Conservation (phyloP, 1,139 yeast species). For the Kluyveromyces sp. region DNA sequence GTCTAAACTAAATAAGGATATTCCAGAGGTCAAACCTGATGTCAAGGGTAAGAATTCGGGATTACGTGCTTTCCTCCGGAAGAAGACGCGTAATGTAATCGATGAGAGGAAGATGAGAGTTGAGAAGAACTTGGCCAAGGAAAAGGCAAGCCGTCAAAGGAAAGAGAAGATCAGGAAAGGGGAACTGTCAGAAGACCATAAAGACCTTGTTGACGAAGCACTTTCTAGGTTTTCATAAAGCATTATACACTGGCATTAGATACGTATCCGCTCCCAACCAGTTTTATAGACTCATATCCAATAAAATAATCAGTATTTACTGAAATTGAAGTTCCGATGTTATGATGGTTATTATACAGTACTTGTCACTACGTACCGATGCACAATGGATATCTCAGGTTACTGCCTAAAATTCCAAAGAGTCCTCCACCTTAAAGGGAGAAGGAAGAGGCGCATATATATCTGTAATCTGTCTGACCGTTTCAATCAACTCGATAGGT, state of each 20-base stretch:
- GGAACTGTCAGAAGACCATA: slow-evolving; percentile 36
- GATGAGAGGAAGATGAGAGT: slow-evolving; percentile 81
- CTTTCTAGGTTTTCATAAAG: slow-evolving; percentile 27
- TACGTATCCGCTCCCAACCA: background rate
- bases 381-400: background rate
- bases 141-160: slow-evolving; percentile 64
- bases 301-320: background rate
- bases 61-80: slow-evolving; percentile 71
- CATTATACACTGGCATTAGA: background rate
- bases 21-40: slow-evolving; percentile 48
- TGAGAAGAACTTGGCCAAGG: slow-evolving; percentile 69
- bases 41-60: slow-evolving; percentile 79
- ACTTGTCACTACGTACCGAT: background rate
- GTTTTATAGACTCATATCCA: background rate
- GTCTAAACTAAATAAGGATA: slow-evolving; percentile 35
- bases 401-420: slow-evolving; percentile 22
- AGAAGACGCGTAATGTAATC: slow-evolving; percentile 77
- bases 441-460: slow-evolving; percentile 89
- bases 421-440: slow-evolving; percentile 48
- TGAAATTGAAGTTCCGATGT: background rate
- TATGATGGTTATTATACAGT: background rate
- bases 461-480: slow-evolving; percentile 74
- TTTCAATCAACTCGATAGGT: slow-evolving; percentile 63
- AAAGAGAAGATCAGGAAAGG: slow-evolving; percentile 45
- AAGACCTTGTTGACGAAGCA: slow-evolving; percentile 31